A percentile compares a stretch with the other conserved stretches of the same genome.
phyloP scores from a whole-genome alignment of 164 flowering plant genomes.

The Houttuynia cordata region DNA sequence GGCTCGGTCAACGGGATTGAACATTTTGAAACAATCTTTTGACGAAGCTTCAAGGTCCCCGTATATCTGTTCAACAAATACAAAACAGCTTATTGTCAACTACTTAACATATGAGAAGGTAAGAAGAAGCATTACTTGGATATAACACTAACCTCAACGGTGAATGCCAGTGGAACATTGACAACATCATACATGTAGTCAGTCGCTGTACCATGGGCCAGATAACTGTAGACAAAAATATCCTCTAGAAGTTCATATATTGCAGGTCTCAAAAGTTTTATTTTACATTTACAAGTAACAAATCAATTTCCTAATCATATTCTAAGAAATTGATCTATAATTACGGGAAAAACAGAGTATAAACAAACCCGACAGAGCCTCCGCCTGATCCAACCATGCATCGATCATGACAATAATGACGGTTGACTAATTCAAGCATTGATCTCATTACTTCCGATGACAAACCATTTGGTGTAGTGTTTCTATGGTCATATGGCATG shows the following conservation, averaged over 20 bases:
- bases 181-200: conserved; percentile 84
- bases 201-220: conserved; percentile 99
- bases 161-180: conserved; percentile 90
- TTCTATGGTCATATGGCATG: conserved; percentile 97
- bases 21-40: conserved; percentile 90
- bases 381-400: conserved; percentile 97
- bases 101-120: not conserved
- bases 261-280: not conserved
- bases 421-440: conserved; percentile 61
- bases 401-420: conserved; percentile 57
- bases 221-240: conserved; percentile 37
- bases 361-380: conserved; percentile 94
- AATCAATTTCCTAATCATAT: not conserved
- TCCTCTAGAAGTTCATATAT: not conserved
- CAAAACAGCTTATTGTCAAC: not conserved
- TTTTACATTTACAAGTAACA: not conserved
- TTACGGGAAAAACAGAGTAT: not conserved
- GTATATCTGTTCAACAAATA: conserved; percentile 53
- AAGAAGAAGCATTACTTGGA: not conserved
- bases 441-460: conserved; percentile 45
- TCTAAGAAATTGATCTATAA: too few species aligned
- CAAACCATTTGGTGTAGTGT: conserved; percentile 75
- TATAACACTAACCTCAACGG: conserved; percentile 73
- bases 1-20: conserved; percentile 65
- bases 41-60: conserved; percentile 67